These are phyloP conservation scores for Nemania sp. DNA, from an alignment of 2,329 filamentous ascomycete genomes.

Conservation along the genomic window DNA sequence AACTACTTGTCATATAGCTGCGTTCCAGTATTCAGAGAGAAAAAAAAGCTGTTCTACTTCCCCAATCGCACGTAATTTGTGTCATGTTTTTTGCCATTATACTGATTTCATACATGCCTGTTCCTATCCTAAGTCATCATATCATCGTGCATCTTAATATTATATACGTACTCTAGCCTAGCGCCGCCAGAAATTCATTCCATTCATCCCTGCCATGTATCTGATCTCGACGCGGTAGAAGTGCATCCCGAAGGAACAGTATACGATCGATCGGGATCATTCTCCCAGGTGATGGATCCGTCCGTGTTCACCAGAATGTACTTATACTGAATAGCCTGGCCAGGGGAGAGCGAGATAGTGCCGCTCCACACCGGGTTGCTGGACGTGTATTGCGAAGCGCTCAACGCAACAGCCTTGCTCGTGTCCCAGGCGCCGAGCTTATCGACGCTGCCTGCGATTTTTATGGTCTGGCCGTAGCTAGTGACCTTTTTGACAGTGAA, in stretches of 20 bases:
- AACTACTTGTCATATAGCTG: background rate
- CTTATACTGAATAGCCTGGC: slow-evolving; percentile 66
- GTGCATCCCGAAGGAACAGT: slow-evolving; percentile 41
- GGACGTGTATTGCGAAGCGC: slow-evolving; percentile 60
- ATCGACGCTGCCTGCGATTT: slow-evolving; percentile 61
- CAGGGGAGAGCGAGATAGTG: slow-evolving; percentile 58
- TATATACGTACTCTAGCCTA: background rate
- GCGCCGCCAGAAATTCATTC: background rate
- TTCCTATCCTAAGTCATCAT: background rate
- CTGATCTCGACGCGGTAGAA: slow-evolving; percentile 34
- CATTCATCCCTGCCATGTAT: slow-evolving; percentile 41
- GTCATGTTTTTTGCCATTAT: too few species aligned
- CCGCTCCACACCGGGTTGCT: slow-evolving; percentile 64
- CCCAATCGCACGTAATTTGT: too few species aligned
- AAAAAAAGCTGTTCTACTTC: too few species aligned
- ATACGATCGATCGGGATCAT: slow-evolving; percentile 55
- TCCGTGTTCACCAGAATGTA: slow-evolving; percentile 63
- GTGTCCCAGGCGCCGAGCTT: slow-evolving; percentile 67
- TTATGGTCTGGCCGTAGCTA: slow-evolving; percentile 64
- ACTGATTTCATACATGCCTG: too few species aligned
- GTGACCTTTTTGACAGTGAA: slow-evolving; percentile 65
- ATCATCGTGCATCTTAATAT: background rate
- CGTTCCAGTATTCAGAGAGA: too few species aligned
- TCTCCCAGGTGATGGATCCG: slow-evolving; percentile 66
- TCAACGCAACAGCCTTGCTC: slow-evolving; percentile 56